These are phyloP conservation scores for Prunus mongolica DNA, from an alignment of 306 rosid species.

Conservation along the genomic window DNA sequence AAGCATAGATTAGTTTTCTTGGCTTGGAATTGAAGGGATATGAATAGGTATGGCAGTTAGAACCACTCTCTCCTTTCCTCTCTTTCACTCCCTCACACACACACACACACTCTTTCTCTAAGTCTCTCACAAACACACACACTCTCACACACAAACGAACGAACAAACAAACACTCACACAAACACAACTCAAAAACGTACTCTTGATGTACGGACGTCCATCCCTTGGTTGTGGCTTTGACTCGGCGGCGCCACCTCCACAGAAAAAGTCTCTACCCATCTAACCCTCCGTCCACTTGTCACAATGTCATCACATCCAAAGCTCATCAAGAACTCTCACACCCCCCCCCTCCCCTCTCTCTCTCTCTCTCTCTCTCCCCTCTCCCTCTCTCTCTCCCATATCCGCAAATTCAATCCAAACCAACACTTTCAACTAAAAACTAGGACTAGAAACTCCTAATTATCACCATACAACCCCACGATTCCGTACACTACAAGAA, in stretches of 20 bases:
- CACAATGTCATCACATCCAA: constrained; percentile 36
- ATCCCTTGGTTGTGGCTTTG: constrained; percentile 25
- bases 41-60: constrained; percentile 70
- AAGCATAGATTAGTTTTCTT: constrained; percentile 50
- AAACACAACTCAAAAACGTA: neutral
- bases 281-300: constrained; percentile 65
- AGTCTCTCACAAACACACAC: neutral
- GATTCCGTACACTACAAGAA: constrained; percentile 54
- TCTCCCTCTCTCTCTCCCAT: constrained; percentile 34
- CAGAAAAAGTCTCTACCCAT: constrained; percentile 64
- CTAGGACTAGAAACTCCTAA: constrained; percentile 50
- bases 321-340: constrained; percentile 23
- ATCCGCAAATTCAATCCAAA: constrained; percentile 42
- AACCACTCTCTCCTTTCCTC: constrained; percentile 44
- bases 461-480: constrained; percentile 42
- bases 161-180: neutral
- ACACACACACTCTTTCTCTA: neutral
- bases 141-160: too few relatives aligned
- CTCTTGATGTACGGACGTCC: constrained; percentile 30
- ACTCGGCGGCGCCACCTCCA: constrained; percentile 58
- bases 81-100: constrained; percentile 15
- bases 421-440: constrained; percentile 71
- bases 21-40: constrained; percentile 65
- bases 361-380: too few relatives aligned
- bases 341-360: neutral